Evolutionary conservation across 805 yeast species (phyloP).

Genomic region (Metschnikowia matae): DNA sequence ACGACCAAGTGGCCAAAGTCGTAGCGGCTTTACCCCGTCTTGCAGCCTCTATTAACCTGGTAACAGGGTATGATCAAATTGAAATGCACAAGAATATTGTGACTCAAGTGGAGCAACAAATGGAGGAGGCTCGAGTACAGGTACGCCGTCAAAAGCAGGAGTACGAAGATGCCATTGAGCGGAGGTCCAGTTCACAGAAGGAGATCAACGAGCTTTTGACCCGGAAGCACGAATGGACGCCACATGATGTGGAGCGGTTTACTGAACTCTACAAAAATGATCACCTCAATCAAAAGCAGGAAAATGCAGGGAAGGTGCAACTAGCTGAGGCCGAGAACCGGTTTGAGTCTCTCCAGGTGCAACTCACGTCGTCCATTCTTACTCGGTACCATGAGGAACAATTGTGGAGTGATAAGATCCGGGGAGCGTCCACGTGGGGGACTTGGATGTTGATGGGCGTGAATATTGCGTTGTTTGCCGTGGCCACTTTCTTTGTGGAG

Average conservation of each 20-base stretch:
- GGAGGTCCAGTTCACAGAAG: constrained; percentile 67
- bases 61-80: constrained; percentile 85
- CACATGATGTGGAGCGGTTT: constrained; percentile 76
- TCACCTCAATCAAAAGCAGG: constrained; percentile 65
- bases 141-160: constrained; percentile 47
- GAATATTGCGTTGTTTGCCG: constrained; percentile 69
- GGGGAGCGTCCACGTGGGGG: constrained; percentile 96
- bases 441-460: constrained; percentile 87
- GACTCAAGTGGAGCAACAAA: constrained; percentile 47
- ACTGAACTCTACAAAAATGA: constrained; percentile 79
- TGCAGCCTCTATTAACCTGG: constrained; percentile 55
- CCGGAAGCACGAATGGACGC: constrained; percentile 77
- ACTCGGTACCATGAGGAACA: constrained; percentile 95
- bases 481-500: constrained; percentile 84
- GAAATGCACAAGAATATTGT: constrained; percentile 66
- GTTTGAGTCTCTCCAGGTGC: constrained; percentile 68
- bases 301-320: constrained; percentile 43
- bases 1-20: neutral
- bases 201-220: constrained; percentile 85
- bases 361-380: constrained; percentile 70
- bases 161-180: constrained; percentile 59
- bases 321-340: constrained; percentile 53
- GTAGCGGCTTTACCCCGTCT: neutral
- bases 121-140: constrained; percentile 44
- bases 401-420: constrained; percentile 94